Conservation (phyloP, 352 stramenopile genomes). For the Pythium utonaiense region DNA sequence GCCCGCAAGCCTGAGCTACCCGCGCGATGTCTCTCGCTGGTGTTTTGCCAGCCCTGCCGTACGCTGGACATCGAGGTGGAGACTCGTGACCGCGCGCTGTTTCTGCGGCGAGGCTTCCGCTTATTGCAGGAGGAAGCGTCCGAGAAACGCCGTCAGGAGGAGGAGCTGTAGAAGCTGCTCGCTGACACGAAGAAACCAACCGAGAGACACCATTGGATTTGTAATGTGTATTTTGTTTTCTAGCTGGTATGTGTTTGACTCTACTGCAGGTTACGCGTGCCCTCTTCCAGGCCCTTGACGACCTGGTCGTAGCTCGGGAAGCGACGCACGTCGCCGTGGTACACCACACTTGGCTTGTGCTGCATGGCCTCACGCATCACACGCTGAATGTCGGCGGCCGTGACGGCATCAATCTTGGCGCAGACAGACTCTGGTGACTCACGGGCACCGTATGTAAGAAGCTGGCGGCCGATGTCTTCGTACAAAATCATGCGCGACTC, state of each 20-base stretch:
- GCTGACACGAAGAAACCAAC: too few relatives aligned
- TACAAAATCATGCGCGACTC: conserved; percentile 98
- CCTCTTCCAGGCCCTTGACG: conserved; percentile 67
- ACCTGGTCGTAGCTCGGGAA: conserved; percentile 87
- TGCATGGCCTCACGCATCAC: conserved; percentile 75
- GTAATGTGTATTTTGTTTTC: conserved; percentile 4
- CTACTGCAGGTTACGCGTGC: conserved; percentile 28
- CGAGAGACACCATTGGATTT: neutral
- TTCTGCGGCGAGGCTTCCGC: conserved; percentile 51
- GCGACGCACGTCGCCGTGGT: conserved; percentile 70
- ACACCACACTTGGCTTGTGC: conserved; percentile 76
- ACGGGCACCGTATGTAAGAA: conserved; percentile 95
- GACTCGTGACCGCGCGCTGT: conserved; percentile 42
- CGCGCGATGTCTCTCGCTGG: conserved; percentile 56
- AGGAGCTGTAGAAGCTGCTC: neutral
- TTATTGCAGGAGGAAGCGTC: conserved; percentile 47
- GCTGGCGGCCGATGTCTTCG: conserved; percentile 98
- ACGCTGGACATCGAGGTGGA: conserved; percentile 66
- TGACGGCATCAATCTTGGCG: conserved; percentile 87
- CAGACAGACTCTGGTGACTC: conserved; percentile 88
- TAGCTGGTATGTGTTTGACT: conserved; percentile 6
- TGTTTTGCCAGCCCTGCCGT: conserved; percentile 65
- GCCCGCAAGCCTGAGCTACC: conserved; percentile 23
- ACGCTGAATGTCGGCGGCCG: conserved; percentile 80
- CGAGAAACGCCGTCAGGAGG: conserved; percentile 25